These are phyloP conservation scores for Steccherinum ochraceum DNA, from an alignment of 768 basidiomycete species.

Conservation along the genomic window DNA sequence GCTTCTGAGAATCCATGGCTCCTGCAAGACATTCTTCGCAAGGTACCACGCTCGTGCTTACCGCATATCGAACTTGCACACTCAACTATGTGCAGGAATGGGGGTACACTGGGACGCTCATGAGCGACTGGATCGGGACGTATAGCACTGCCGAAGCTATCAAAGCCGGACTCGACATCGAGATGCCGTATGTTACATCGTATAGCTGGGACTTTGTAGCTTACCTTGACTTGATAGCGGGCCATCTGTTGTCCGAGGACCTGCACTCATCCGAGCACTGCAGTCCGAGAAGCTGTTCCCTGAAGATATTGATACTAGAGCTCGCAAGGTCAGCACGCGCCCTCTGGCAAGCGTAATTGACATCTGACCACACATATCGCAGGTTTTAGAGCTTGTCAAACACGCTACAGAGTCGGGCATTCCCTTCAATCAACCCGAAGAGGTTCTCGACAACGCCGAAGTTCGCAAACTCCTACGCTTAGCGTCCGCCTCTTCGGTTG, in stretches of 20 bases:
- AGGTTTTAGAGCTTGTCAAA: conserved; percentile 45
- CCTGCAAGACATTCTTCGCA: conserved; percentile 46
- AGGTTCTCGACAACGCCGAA: conserved; percentile 39
- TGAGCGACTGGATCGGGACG: conserved; percentile 54
- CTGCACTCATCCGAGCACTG: conserved; percentile 34
- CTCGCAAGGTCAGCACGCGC: conserved; percentile 12
- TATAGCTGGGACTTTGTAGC: not conserved
- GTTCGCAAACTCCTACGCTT: conserved; percentile 41
- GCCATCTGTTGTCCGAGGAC: conserved; percentile 41
- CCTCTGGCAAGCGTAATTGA: not conserved
- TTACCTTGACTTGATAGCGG: conserved; percentile 25
- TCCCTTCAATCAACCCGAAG: conserved; percentile 47
- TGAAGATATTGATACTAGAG: conserved; percentile 33
- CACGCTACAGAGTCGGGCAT: conserved; percentile 45
- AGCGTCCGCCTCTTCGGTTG: conserved; percentile 47
- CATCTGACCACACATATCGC: not conserved
- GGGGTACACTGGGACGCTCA: conserved; percentile 53
- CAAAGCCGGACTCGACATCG: conserved; percentile 58
- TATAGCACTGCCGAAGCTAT: conserved; percentile 45
- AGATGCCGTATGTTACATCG: conserved; percentile 50
- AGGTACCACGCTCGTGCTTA: too few relatives aligned
- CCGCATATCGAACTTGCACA: too few relatives aligned
- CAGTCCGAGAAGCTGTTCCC: conserved; percentile 36
- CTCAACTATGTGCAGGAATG: too few relatives aligned
- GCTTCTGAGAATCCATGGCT: conserved; percentile 47